phyloP scores from a whole-genome alignment of 2,329 filamentous ascomycete genomes.

The Amylocarpus encephaloides region DNA sequence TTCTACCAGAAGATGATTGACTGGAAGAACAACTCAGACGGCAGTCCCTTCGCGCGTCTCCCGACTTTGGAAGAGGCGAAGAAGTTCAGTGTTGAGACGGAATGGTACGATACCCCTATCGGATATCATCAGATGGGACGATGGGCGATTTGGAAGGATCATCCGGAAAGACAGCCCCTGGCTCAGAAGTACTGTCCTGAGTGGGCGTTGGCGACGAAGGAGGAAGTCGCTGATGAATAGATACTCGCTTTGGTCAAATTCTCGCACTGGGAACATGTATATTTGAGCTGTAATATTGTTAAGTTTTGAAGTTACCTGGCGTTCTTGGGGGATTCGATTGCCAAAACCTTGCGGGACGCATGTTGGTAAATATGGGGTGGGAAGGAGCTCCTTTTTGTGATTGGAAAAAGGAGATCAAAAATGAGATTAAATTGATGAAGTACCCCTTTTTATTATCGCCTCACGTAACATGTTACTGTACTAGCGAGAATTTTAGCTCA shows the following conservation, averaged over 20 bases:
- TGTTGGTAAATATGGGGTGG: no score
- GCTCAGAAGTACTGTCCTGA: conserved; percentile 2
- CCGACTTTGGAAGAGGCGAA: conserved; percentile 10
- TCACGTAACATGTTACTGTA: no score
- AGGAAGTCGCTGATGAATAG: background rate
- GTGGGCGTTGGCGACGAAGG: conserved; percentile 1
- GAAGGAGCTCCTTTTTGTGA: no score
- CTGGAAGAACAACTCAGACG: background rate
- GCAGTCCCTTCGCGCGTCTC: conserved; percentile 4
- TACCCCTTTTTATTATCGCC: no score
- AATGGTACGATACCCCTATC: conserved; percentile 11
- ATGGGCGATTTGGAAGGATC: background rate
- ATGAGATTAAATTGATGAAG: no score
- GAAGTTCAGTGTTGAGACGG: conserved; percentile 13
- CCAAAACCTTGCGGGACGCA: no score
- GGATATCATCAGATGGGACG: conserved; percentile 7
- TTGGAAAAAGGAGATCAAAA: no score
- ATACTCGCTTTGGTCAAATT: background rate
- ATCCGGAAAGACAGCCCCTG: background rate
- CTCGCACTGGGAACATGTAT: no score
- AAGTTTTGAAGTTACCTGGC: no score
- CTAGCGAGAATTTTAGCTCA: no score
- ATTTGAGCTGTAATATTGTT: no score
- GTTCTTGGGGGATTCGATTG: no score
- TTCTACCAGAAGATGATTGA: conserved; percentile 9